Percentiles rank a stretch among this genome's conserved stretches.
phyloP scores from a whole-genome alignment of 352 stramenopile species.

The Pythium phragmiticola region DNA sequence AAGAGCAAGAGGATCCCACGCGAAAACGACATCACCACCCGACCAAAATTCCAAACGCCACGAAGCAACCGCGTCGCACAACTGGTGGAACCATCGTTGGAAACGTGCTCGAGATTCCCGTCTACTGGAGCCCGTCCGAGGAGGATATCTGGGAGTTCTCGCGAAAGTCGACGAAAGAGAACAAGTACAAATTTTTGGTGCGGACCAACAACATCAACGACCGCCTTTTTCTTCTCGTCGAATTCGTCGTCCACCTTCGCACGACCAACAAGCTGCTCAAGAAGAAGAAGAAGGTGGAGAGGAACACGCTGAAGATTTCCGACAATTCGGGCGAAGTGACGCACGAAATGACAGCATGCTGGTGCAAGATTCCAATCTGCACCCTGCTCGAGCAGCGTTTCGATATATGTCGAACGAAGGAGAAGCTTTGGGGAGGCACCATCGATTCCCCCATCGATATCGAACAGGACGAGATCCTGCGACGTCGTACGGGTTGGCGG shows the following conservation, averaged over 20 bases:
- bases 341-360: conserved; percentile 75
- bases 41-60: background rate
- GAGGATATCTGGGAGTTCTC: conserved; percentile 86
- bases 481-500: conserved; percentile 63
- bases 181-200: conserved; percentile 85
- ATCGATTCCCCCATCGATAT: conserved; percentile 64
- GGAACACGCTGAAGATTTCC: conserved; percentile 9
- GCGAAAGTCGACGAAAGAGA: conserved; percentile 64
- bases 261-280: conserved; percentile 31
- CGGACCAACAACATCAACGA: conserved; percentile 72
- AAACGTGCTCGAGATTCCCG: conserved; percentile 77
- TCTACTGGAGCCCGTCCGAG: conserved; percentile 65
- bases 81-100: conserved; percentile 34
- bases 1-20: conserved; percentile 42
- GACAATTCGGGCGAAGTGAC: conserved; percentile 21
- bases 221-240: conserved; percentile 60
- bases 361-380: conserved; percentile 70
- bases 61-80: background rate
- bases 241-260: conserved; percentile 71
- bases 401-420: conserved; percentile 47
- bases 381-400: conserved; percentile 46
- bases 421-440: conserved; percentile 68
- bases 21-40: conserved; percentile 1
- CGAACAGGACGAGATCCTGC: conserved; percentile 70
- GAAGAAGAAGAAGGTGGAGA: conserved; percentile 14